Percentiles rank a stretch among this genome's conserved stretches.
phyloP scores from a whole-genome alignment of 306 rosid species.

The Acacia melanoxylon region DNA sequence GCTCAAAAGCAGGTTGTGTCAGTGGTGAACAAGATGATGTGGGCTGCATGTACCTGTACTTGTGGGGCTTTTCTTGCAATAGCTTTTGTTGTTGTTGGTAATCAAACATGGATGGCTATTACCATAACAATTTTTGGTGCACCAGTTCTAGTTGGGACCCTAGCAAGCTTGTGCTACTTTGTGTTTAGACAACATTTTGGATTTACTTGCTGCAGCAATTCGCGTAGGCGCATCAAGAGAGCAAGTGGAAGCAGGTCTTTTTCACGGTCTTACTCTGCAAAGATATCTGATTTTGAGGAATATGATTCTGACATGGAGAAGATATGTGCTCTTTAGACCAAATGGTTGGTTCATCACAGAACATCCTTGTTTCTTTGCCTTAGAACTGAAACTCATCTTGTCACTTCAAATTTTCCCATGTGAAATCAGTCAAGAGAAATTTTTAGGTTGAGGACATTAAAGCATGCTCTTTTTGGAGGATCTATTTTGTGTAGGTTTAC shows the following conservation, averaged over 20 bases:
- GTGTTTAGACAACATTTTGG: slow-evolving; percentile 87
- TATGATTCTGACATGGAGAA: slow-evolving; percentile 80
- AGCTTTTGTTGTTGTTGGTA: slow-evolving; percentile 80
- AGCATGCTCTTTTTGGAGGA: background rate
- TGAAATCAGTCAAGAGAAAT: background rate
- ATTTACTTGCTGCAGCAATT: slow-evolving; percentile 48
- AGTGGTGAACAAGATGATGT: slow-evolving; percentile 92
- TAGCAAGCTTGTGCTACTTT: slow-evolving; percentile 86
- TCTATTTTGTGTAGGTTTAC: background rate
- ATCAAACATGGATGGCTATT: slow-evolving; percentile 74
- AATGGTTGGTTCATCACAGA: background rate
- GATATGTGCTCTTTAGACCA: slow-evolving; percentile 68
- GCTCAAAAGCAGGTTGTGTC: slow-evolving; percentile 95
- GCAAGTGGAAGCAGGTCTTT: slow-evolving; percentile 87
- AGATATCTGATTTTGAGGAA: slow-evolving; percentile 78
- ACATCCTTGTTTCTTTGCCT: slow-evolving; percentile 25
- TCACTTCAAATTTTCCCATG: background rate
- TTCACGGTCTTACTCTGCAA: slow-evolving; percentile 88
- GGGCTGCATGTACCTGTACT: slow-evolving; percentile 97
- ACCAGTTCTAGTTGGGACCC: slow-evolving; percentile 80
- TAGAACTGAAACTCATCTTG: slow-evolving; percentile 20
- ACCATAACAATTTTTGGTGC: slow-evolving; percentile 71
- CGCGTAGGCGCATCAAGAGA: slow-evolving; percentile 81
- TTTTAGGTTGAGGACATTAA: background rate
- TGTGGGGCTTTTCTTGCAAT: slow-evolving; percentile 82